Percentiles rank a stretch among this genome's conserved stretches.
phyloP scores from a whole-genome alignment of 2,329 filamentous ascomycete genomes.

The Colletotrichum sp. region DNA sequence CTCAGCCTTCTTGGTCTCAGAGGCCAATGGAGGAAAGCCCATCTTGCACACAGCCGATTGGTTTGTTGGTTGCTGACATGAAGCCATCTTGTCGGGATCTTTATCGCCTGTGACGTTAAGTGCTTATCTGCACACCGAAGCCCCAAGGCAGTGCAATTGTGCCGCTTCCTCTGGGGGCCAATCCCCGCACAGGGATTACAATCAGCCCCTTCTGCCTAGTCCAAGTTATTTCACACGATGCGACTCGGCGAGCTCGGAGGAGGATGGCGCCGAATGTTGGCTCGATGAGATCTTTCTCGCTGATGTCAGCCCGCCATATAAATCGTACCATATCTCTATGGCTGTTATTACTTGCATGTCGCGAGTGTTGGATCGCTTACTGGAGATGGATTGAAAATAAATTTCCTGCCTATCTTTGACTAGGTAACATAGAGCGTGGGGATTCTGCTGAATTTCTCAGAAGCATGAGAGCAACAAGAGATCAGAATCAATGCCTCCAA shows the following conservation, averaged over 20 bases:
- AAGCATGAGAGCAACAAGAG: background rate
- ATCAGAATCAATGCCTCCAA: background rate
- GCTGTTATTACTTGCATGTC: background rate
- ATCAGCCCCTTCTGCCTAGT: background rate
- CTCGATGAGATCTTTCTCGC: background rate
- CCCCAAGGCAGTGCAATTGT: background rate
- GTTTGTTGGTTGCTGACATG: background rate
- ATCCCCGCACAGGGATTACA: background rate
- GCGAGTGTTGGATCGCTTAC: background rate
- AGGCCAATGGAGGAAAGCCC: background rate
- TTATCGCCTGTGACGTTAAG: background rate
- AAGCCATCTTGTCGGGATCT: background rate
- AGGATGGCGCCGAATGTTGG: background rate
- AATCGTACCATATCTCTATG: background rate
- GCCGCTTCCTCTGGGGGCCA: background rate
- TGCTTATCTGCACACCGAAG: background rate
- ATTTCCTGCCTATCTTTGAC: background rate
- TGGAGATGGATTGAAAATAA: background rate
- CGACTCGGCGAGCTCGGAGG: background rate
- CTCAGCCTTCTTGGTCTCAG: background rate
- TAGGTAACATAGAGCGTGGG: background rate
- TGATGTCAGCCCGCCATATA: background rate
- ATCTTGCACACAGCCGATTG: background rate
- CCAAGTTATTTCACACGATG: background rate
- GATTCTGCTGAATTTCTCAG: background rate